phyloP scores from a whole-genome alignment of 805 yeast species.

The Kluyveromyces lactis region DNA sequence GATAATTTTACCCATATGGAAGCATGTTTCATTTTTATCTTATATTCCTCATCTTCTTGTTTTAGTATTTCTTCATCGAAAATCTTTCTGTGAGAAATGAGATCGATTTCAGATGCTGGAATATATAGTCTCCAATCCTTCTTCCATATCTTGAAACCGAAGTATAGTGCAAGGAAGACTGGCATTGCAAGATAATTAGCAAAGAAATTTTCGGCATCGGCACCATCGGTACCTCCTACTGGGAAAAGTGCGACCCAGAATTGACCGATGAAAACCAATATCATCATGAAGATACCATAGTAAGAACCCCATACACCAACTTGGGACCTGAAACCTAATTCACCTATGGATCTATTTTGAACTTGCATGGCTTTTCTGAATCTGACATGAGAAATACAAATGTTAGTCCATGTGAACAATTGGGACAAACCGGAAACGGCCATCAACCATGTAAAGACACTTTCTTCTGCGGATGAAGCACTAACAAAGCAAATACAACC shows the following conservation, averaged over 20 bases:
- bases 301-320: conserved; percentile 47
- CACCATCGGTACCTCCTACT: conserved; percentile 26
- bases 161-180: conserved; percentile 35
- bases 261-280: conserved; percentile 47
- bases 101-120: conserved; percentile 25
- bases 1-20: conserved; percentile 20
- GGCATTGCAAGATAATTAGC: conserved; percentile 40
- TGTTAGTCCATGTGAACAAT: conserved; percentile 53
- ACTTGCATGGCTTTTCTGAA: conserved; percentile 50
- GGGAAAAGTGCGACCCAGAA: conserved; percentile 63
- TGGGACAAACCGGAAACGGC: conserved; percentile 56
- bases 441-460: conserved; percentile 56
- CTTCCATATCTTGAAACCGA: conserved; percentile 40
- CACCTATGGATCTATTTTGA: conserved; percentile 43
- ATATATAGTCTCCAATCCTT: conserved; percentile 34
- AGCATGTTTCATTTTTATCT: conserved; percentile 23
- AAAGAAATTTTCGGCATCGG: conserved; percentile 38
- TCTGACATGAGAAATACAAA: conserved; percentile 48
- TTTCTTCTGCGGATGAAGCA: conserved; percentile 48
- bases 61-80: conserved; percentile 27
- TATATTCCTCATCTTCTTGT: conserved; percentile 28
- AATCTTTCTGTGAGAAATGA: conserved; percentile 24
- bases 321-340: conserved; percentile 46
- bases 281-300: conserved; percentile 41
- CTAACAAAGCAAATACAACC: conserved; percentile 63